A percentile compares a stretch with the other conserved stretches of the same genome.
Evolutionary conservation across 148 eudicot species (phyloP).

Genomic region (Rhododendron mucronatum): DNA sequence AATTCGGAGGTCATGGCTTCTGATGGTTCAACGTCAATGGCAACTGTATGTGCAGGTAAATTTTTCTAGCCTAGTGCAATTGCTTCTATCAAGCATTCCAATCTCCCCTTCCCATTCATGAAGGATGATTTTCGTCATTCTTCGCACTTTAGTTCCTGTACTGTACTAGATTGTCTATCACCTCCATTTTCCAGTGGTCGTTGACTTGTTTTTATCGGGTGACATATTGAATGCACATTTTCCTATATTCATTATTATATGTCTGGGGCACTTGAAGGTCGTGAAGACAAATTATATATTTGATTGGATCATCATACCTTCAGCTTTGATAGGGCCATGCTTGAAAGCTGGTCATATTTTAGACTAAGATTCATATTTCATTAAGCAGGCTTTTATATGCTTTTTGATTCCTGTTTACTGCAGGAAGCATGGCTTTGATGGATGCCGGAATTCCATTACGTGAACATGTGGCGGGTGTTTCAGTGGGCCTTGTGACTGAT

Average conservation of each 20-base stretch:
- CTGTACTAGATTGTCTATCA: background rate
- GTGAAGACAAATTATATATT: background rate
- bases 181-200: background rate
- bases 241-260: background rate
- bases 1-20: conserved; percentile 99
- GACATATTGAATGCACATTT: background rate
- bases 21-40: conserved; percentile 99
- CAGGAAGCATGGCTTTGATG: conserved; percentile 97
- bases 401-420: background rate
- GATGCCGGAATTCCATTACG: conserved; percentile 90
- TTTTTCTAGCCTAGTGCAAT: conserved; percentile 9
- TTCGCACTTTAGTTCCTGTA: background rate
- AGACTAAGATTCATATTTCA: background rate
- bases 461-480: conserved; percentile 92
- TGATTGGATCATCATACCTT: background rate
- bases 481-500: conserved; percentile 90
- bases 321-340: background rate
- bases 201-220: background rate
- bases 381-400: background rate
- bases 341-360: conserved; percentile 3
- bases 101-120: background rate
- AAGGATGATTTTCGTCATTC: background rate
- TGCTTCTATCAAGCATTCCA: background rate
- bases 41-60: conserved; percentile 96
- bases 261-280: background rate